phyloP scores from a whole-genome alignment of 2,329 filamentous ascomycete genomes.

The Monosporascus sp. region DNA sequence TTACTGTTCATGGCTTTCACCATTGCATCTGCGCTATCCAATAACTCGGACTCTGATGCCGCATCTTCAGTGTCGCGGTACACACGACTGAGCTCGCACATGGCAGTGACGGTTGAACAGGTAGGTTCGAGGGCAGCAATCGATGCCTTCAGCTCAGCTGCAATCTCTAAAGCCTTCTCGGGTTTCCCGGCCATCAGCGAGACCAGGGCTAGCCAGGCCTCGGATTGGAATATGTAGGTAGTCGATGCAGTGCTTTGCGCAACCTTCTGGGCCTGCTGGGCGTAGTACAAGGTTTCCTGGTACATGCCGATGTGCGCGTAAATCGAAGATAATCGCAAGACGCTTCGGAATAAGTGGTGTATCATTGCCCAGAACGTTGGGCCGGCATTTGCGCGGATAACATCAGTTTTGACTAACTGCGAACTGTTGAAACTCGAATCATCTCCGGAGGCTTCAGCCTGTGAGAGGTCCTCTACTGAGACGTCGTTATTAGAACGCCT shows the following conservation, averaged over 20 bases:
- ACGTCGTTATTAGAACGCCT: conserved; percentile 12
- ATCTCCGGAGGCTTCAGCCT: conserved; percentile 18
- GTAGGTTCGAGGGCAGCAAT: conserved; percentile 42
- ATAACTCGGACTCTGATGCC: conserved; percentile 36
- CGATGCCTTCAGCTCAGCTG: conserved; percentile 46
- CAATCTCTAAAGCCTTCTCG: conserved; percentile 50
- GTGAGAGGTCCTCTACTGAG: conserved; percentile 18
- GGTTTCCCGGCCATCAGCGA: conserved; percentile 53
- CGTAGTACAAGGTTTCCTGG: conserved; percentile 82
- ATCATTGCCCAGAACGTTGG: conserved; percentile 78
- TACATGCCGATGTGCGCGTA: conserved; percentile 83
- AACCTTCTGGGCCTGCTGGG: conserved; percentile 75
- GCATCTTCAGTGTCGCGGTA: conserved; percentile 44
- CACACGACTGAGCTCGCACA: conserved; percentile 51
- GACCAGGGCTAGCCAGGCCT: conserved; percentile 50
- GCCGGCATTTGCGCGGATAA: conserved; percentile 34
- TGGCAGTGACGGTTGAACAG: conserved; percentile 39
- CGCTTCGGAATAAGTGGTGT: conserved; percentile 63
- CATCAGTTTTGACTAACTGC: conserved; percentile 16
- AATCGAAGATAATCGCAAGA: conserved; percentile 69
- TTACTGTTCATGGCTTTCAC: conserved; percentile 29
- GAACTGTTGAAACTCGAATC: conserved; percentile 24
- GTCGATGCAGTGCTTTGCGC: conserved; percentile 62
- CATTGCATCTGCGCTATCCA: conserved; percentile 45
- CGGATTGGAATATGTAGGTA: conserved; percentile 49